phyloP scores from a whole-genome alignment of 371 early-diverging fungal genomes.

The Mortierella sp. region DNA sequence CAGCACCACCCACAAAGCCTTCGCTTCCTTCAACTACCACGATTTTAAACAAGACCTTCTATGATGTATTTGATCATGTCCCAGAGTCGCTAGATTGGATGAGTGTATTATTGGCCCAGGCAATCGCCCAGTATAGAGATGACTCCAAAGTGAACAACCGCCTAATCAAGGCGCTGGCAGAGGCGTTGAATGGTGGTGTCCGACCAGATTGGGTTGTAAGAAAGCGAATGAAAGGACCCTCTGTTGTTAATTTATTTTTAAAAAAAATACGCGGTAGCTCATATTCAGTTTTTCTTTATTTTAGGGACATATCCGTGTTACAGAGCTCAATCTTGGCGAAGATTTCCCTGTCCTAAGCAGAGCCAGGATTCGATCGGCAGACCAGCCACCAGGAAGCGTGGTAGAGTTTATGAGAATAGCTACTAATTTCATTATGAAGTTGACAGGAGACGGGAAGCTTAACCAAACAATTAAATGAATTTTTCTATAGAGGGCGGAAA shows the following conservation, averaged over 20 bases:
- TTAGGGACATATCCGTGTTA: constrained; percentile 88
- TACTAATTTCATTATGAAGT: background rate
- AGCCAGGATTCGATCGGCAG: constrained; percentile 78
- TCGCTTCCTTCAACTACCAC: constrained; percentile 50
- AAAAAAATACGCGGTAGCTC: background rate
- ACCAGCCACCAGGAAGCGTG: constrained; percentile 76
- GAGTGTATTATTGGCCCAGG: constrained; percentile 90
- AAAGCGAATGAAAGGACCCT: background rate
- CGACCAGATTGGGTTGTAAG: constrained; percentile 85
- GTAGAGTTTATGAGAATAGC: constrained; percentile 44
- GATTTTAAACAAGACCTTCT: constrained; percentile 72
- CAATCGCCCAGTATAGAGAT: constrained; percentile 84
- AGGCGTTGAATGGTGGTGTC: constrained; percentile 82
- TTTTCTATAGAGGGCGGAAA: constrained; percentile 72
- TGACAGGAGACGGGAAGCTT: background rate
- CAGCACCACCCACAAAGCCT: constrained; percentile 48
- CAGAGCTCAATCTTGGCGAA: constrained; percentile 90
- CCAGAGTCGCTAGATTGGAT: constrained; percentile 95
- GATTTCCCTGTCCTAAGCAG: constrained; percentile 87
- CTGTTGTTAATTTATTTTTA: too few species aligned
- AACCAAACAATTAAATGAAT: constrained; percentile 21
- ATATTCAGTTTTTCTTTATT: background rate
- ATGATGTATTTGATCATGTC: constrained; percentile 71
- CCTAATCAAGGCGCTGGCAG: constrained; percentile 80
- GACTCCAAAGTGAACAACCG: constrained; percentile 84